phyloP scores from a whole-genome alignment of 805 yeast species.

The Candida arabinofermentans region DNA sequence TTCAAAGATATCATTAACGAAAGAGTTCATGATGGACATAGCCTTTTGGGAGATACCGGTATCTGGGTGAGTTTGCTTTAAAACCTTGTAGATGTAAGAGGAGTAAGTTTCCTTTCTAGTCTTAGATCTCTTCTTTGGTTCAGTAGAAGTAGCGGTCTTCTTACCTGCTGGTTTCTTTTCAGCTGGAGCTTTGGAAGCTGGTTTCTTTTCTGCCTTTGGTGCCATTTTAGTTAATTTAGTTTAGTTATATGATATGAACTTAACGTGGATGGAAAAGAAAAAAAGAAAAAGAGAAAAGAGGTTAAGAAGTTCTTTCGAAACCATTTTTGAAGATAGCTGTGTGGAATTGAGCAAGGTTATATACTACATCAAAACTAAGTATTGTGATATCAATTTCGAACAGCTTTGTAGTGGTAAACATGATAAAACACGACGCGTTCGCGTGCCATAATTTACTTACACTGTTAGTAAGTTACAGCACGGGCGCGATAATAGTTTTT shows the following conservation, averaged over 20 bases:
- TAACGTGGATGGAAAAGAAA: background rate
- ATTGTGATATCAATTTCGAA: no score
- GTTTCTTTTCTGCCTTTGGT: slow-evolving; percentile 57
- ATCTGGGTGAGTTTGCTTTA: slow-evolving; percentile 98
- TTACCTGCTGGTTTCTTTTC: slow-evolving; percentile 91
- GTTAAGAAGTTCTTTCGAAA: background rate
- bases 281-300: background rate
- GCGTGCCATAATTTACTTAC: background rate
- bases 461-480: background rate
- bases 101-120: slow-evolving; percentile 98
- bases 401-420: background rate
- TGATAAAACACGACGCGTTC: background rate
- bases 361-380: no score
- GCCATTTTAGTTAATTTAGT: slow-evolving; percentile 52
- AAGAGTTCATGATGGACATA: slow-evolving; percentile 98
- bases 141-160: slow-evolving; percentile 81
- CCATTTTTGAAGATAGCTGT: background rate
- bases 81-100: slow-evolving; percentile 96
- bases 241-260: background rate
- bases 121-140: slow-evolving; percentile 88
- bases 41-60: slow-evolving; percentile 99
- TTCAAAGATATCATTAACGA: slow-evolving; percentile 96
- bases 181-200: slow-evolving; percentile 97
- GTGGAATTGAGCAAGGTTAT: slow-evolving; percentile 1
- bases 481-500: background rate